Conservation (phyloP, 2,329 filamentous ascomycete species). For the Beauveria pseudobassiana region DNA sequence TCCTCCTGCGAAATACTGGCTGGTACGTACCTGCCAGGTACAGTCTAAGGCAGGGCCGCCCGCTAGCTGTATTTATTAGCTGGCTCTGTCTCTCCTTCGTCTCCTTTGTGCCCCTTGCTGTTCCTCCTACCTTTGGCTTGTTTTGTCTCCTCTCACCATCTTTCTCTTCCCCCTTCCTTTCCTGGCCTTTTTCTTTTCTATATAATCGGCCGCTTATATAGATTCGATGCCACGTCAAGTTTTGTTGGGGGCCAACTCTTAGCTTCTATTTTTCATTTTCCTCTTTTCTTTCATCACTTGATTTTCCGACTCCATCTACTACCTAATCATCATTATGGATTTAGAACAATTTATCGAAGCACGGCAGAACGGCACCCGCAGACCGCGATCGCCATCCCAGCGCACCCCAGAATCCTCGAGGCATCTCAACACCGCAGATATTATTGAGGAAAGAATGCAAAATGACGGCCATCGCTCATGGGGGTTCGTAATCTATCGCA, state of each 20-base stretch:
- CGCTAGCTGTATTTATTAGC: too few species aligned
- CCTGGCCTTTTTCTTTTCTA: background rate
- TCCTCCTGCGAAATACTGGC: too few species aligned
- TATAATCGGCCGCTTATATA: background rate
- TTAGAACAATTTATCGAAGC: constrained; percentile 2
- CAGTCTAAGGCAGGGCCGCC: too few species aligned
- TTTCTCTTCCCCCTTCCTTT: background rate
- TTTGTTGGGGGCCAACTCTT: background rate
- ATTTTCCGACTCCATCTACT: background rate
- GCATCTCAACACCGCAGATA: constrained; percentile 1
- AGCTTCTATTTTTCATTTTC: too few species aligned
- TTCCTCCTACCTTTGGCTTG: too few species aligned
- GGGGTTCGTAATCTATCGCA: constrained; percentile 8
- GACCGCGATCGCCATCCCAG: constrained; percentile 1
- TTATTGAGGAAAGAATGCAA: constrained; percentile 2
- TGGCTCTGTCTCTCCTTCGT: too few species aligned
- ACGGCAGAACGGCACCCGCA: background rate
- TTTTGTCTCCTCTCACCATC: background rate
- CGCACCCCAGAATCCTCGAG: background rate
- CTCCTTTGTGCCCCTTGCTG: too few species aligned
- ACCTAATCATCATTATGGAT: background rate
- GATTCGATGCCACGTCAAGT: background rate
- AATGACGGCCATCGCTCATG: background rate
- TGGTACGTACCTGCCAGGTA: too few species aligned
- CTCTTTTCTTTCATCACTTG: background rate